These are phyloP conservation scores for Colletotrichum brevisporum DNA, from an alignment of 2,329 filamentous ascomycete species.

Conservation along the genomic window DNA sequence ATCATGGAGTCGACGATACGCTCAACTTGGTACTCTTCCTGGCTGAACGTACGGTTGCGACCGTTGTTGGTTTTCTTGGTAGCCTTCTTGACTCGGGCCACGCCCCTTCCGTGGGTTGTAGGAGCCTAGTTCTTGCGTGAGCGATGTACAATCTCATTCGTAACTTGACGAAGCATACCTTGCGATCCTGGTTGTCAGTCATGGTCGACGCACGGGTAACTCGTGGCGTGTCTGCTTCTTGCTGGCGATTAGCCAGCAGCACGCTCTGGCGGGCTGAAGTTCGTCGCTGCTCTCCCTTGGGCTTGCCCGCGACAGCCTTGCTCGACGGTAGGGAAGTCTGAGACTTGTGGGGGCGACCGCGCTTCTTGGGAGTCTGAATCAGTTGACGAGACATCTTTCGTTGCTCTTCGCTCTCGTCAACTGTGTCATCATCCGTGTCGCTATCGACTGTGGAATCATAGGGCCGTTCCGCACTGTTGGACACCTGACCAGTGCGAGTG, in stretches of 20 bases:
- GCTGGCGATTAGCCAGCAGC: constrained; percentile 7
- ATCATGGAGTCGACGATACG: constrained; percentile 58
- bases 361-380: constrained; percentile 11
- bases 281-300: neutral
- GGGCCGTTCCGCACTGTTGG: too few relatives aligned
- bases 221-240: neutral
- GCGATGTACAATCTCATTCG: neutral
- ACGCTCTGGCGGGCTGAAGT: neutral
- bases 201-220: neutral
- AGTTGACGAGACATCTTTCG: neutral
- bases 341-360: constrained; percentile 13
- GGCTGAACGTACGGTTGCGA: constrained; percentile 11
- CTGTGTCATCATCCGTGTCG: neutral
- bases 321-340: neutral
- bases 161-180: neutral
- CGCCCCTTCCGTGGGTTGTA: constrained; percentile 16
- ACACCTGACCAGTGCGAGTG: too few relatives aligned
- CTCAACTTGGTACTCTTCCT: constrained; percentile 63
- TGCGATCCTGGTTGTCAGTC: neutral
- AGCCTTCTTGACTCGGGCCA: constrained; percentile 17
- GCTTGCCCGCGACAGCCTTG: neutral
- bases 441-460: neutral
- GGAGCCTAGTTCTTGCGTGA: neutral
- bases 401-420: neutral
- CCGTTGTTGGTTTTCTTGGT: neutral